Evolutionary conservation across 192 early-diverging fungal genomes (phyloP).

Genomic region (Coemansia erecta): DNA sequence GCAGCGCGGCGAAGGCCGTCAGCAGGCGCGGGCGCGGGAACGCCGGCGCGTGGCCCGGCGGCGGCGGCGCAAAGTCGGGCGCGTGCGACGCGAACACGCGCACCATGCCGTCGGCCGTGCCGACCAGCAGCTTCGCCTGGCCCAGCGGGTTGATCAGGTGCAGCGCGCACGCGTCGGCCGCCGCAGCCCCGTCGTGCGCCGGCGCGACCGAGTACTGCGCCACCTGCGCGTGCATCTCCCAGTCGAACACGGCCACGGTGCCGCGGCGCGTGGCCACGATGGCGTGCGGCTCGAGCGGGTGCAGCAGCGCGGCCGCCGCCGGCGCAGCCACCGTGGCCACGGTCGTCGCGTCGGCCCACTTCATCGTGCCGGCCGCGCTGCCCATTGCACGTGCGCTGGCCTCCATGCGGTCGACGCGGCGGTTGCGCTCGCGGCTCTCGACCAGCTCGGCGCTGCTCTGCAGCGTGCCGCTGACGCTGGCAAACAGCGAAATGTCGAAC

Average conservation of each 20-base stretch:
- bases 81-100: constrained; percentile 50
- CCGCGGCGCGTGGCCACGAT: constrained; percentile 72
- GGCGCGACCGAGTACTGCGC: constrained; percentile 27
- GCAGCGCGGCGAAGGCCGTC: constrained; percentile 41
- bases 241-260: constrained; percentile 51
- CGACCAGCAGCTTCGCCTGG: constrained; percentile 69
- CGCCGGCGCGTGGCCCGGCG: constrained; percentile 14
- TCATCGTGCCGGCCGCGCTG: constrained; percentile 19
- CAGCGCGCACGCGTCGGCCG: constrained; percentile 63
- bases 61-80: constrained; percentile 31
- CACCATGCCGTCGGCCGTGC: constrained; percentile 46
- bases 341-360: constrained; percentile 40
- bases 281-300: constrained; percentile 84
- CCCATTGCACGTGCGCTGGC: constrained; percentile 22
- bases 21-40: constrained; percentile 44
- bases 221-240: constrained; percentile 43
- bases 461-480: constrained; percentile 44
- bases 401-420: constrained; percentile 32
- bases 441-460: constrained; percentile 43
- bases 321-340: constrained; percentile 13
- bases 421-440: constrained; percentile 40
- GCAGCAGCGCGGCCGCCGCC: constrained; percentile 57
- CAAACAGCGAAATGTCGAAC: constrained; percentile 51
- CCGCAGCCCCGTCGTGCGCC: background rate
- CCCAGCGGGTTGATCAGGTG: constrained; percentile 92